These are phyloP conservation scores for Botryotinia narcissicola DNA, from an alignment of 2,329 filamentous ascomycete genomes.

Conservation along the genomic window DNA sequence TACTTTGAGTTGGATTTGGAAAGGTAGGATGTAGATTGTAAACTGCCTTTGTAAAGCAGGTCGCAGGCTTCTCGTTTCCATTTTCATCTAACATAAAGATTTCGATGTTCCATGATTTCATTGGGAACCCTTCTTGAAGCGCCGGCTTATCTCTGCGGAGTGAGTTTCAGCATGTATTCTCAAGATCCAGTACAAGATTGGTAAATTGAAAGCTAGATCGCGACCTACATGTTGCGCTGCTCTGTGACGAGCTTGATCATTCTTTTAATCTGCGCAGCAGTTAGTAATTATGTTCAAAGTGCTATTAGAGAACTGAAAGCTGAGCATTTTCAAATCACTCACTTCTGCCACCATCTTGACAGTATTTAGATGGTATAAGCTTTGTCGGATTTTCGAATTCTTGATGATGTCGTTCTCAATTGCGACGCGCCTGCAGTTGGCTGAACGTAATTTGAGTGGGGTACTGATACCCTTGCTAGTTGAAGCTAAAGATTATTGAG, in stretches of 20 bases:
- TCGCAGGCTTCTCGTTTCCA: slow-evolving; percentile 79
- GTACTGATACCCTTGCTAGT: slow-evolving; percentile 16
- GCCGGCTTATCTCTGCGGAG: slow-evolving; percentile 69
- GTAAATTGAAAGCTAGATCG: not conserved
- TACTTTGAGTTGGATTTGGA: slow-evolving; percentile 81
- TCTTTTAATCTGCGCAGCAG: slow-evolving; percentile 63
- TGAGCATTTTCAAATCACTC: slow-evolving; percentile 18
- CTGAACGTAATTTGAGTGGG: slow-evolving; percentile 19
- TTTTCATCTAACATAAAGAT: slow-evolving; percentile 81
- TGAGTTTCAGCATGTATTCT: slow-evolving; percentile 19
- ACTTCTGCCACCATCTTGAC: slow-evolving; percentile 39
- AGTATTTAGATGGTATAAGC: slow-evolving; percentile 12
- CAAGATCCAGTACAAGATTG: not conserved
- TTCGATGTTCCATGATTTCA: slow-evolving; percentile 88
- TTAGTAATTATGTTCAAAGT: slow-evolving; percentile 15
- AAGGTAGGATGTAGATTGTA: slow-evolving; percentile 96
- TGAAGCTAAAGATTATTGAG: not conserved
- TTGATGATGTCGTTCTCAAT: slow-evolving; percentile 8
- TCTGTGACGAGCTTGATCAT: slow-evolving; percentile 90
- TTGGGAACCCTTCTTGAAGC: slow-evolving; percentile 82
- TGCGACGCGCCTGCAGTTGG: slow-evolving; percentile 19
- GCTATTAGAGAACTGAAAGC: not conserved
- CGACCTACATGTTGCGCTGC: slow-evolving; percentile 69
- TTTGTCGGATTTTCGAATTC: slow-evolving; percentile 13
- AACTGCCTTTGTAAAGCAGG: slow-evolving; percentile 84